A percentile compares a stretch with the other conserved stretches of the same genome.
phyloP scores from a whole-genome alignment of 2,329 filamentous ascomycete species.

The Trichoderma sp. region DNA sequence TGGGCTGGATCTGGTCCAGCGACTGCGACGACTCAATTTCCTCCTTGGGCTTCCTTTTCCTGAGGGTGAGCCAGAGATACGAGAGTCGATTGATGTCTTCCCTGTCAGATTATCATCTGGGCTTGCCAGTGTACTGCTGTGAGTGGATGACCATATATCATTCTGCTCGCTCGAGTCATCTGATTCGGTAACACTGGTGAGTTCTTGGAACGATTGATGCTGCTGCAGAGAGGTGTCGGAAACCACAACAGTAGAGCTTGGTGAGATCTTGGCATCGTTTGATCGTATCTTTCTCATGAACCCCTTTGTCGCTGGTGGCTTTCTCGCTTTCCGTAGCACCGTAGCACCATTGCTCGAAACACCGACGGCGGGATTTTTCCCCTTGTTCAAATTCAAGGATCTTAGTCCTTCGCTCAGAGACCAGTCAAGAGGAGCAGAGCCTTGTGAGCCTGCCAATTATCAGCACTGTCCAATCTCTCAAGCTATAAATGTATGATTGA shows the following conservation, averaged over 20 bases:
- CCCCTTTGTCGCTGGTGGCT: conserved; percentile 28
- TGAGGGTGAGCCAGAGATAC: conserved; percentile 26
- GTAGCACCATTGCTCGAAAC: neutral
- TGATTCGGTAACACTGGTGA: conserved; percentile 24
- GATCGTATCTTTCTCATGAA: conserved; percentile 32
- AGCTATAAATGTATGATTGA: neutral
- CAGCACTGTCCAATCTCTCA: neutral
- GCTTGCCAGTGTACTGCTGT: conserved; percentile 31
- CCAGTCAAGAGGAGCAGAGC: conserved; percentile 26
- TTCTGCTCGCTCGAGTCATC: conserved; percentile 27
- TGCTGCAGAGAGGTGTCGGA: conserved; percentile 26
- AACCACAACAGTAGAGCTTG: conserved; percentile 35
- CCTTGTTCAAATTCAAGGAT: conserved; percentile 9
- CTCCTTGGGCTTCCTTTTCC: conserved; percentile 29
- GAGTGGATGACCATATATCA: conserved; percentile 32
- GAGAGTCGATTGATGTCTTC: conserved; percentile 40
- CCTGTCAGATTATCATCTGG: conserved; percentile 32
- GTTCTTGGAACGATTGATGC: conserved; percentile 32
- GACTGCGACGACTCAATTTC: conserved; percentile 34
- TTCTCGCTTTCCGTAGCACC: conserved; percentile 25
- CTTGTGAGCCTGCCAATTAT: conserved; percentile 29
- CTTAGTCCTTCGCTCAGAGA: neutral
- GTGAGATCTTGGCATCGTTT: conserved; percentile 29
- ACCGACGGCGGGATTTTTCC: conserved; percentile 16
- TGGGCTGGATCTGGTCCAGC: conserved; percentile 40